A percentile compares a stretch with the other conserved stretches of the same genome.
Conservation (phyloP, 805 yeast species). For the Tanozyma kutaoensis region DNA sequence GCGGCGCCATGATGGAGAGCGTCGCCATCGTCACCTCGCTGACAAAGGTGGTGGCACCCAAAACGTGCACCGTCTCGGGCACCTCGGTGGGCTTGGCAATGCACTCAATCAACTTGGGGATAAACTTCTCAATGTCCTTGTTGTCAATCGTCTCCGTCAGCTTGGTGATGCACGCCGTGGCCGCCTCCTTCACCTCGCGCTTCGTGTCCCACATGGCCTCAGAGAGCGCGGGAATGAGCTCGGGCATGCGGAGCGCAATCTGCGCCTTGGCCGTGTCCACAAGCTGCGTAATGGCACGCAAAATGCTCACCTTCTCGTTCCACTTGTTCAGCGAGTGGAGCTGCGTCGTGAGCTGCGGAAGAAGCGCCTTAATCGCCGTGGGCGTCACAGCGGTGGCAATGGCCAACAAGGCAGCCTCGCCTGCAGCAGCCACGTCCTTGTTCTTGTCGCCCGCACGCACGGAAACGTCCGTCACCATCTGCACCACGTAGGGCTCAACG, state of each 20-base stretch:
- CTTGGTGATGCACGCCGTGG: slow-evolving; percentile 89
- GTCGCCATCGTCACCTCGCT: slow-evolving; percentile 99
- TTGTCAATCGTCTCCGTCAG: slow-evolving; percentile 96
- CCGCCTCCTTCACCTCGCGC: slow-evolving; percentile 94
- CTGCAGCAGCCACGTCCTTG: slow-evolving; percentile 58
- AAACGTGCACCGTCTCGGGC: slow-evolving; percentile 96
- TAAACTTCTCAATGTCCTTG: slow-evolving; percentile 99
- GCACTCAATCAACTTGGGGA: slow-evolving; percentile 94
- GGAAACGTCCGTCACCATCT: slow-evolving; percentile 56
- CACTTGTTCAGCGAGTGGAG: slow-evolving; percentile 76
- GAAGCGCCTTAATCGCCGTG: slow-evolving; percentile 77
- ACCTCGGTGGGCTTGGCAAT: slow-evolving; percentile 95
- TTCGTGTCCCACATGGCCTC: slow-evolving; percentile 99
- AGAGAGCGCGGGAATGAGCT: slow-evolving; percentile 93
- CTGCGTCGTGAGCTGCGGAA: slow-evolving; percentile 66
- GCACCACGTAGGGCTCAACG: slow-evolving; percentile 91
- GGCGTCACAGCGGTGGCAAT: slow-evolving; percentile 81
- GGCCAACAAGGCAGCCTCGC: slow-evolving; percentile 64
- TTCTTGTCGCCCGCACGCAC: slow-evolving; percentile 86
- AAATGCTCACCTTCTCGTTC: slow-evolving; percentile 93
- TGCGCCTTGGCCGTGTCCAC: slow-evolving; percentile 93
- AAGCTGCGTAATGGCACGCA: slow-evolving; percentile 72
- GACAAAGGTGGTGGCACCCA: slow-evolving; percentile 99
- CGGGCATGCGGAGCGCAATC: slow-evolving; percentile 98
- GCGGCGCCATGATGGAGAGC: slow-evolving; percentile 97